phyloP scores from a whole-genome alignment of 1,284 basidiomycete species.

The Pseudozyma thailandica region DNA sequence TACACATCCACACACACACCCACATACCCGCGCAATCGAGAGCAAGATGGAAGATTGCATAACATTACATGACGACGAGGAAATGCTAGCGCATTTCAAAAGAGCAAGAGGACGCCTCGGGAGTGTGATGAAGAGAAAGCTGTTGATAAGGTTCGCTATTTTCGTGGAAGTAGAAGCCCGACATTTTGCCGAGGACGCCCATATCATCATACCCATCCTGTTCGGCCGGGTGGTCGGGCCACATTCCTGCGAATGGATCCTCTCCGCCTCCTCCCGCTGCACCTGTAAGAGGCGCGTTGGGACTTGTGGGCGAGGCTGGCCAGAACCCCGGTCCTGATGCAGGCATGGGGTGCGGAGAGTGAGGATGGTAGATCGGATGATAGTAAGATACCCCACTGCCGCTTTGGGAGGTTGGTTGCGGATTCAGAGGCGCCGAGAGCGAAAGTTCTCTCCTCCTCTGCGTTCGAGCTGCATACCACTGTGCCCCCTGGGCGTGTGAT shows the following conservation, averaged over 20 bases:
- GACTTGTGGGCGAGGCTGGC: slow-evolving; percentile 31
- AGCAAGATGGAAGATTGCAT: not conserved
- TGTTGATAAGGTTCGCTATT: slow-evolving; percentile 81
- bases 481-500: slow-evolving; percentile 12
- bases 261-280: slow-evolving; percentile 6
- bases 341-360: slow-evolving; percentile 18
- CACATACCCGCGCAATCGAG: not conserved
- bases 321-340: slow-evolving; percentile 34
- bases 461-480: slow-evolving; percentile 45
- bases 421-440: slow-evolving; percentile 7
- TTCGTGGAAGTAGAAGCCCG: slow-evolving; percentile 92
- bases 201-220: slow-evolving; percentile 32
- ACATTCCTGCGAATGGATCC: slow-evolving; percentile 19
- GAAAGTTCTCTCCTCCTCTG: slow-evolving; percentile 37
- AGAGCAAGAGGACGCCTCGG: slow-evolving; percentile 60
- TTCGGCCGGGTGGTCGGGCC: slow-evolving; percentile 4
- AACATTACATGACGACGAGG: not conserved
- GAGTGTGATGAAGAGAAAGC: slow-evolving; percentile 69
- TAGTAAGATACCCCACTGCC: slow-evolving; percentile 14
- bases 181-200: slow-evolving; percentile 72
- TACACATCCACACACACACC: slow-evolving; percentile 5
- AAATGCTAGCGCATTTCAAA: slow-evolving; percentile 69
- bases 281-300: slow-evolving; percentile 15
- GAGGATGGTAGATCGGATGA: slow-evolving; percentile 29
- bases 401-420: not conserved